phyloP scores from a whole-genome alignment of 495 filamentous ascomycete genomes.

The Clohesyomyces aquaticus region DNA sequence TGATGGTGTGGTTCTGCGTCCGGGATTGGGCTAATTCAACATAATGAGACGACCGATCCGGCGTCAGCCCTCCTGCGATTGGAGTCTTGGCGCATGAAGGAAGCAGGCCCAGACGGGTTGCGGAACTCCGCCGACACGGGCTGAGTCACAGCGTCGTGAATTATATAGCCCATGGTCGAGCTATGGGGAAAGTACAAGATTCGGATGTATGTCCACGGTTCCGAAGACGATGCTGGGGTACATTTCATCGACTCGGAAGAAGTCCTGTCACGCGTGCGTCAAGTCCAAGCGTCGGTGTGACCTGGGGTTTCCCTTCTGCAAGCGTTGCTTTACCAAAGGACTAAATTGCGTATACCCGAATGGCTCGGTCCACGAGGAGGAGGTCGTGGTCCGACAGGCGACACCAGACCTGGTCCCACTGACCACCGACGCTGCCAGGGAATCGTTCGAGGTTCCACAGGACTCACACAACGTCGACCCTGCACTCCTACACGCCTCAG shows the following conservation, averaged over 20 bases:
- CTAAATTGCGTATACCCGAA: conserved; percentile 26
- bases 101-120: neutral
- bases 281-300: conserved; percentile 56
- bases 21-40: neutral
- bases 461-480: conserved; percentile 10
- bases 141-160: neutral
- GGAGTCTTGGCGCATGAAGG: conserved; percentile 3
- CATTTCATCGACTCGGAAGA: conserved; percentile 36
- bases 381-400: conserved; percentile 28
- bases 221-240: conserved; percentile 28
- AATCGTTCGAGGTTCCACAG: neutral
- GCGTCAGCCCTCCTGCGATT: neutral
- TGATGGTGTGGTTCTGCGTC: neutral
- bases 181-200: neutral
- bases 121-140: neutral
- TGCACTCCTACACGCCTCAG: conserved; percentile 1
- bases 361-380: conserved; percentile 21
- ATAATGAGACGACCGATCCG: neutral
- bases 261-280: conserved; percentile 31
- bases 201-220: neutral
- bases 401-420: conserved; percentile 22
- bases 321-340: conserved; percentile 27
- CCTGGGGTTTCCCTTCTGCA: conserved; percentile 34
- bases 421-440: neutral
- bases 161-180: neutral